Conservation (phyloP, 2,329 filamentous ascomycete species). For the Whalleya microplaca region DNA sequence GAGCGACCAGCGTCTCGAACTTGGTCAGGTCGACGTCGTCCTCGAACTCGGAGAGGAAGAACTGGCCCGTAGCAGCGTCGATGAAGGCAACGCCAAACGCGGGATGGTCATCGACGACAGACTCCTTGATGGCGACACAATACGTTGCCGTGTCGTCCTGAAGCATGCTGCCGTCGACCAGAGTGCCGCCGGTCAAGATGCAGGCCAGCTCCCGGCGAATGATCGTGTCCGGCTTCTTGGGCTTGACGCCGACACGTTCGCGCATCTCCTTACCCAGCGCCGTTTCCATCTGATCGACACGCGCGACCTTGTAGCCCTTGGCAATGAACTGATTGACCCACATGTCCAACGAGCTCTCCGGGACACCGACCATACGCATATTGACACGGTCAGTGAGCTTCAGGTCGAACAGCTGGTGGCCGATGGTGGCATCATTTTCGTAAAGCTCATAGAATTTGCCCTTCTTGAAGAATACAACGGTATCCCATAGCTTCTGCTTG, state of each 20-base stretch:
- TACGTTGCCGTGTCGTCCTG: conserved; percentile 98
- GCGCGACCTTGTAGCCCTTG: conserved; percentile 95
- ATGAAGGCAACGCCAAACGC: conserved; percentile 92
- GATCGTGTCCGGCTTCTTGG: conserved; percentile 83
- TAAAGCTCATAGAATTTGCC: conserved; percentile 99
- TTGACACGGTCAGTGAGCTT: conserved; percentile 98
- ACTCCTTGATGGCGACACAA: conserved; percentile 92
- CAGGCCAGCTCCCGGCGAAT: conserved; percentile 90
- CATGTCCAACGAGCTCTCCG: conserved; percentile 90
- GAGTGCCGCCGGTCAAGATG: conserved; percentile 87
- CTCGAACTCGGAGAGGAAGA: conserved; percentile 87
- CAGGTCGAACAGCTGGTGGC: conserved; percentile 94
- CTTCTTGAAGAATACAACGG: conserved; percentile 99
- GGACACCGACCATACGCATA: conserved; percentile 99
- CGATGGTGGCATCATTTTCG: conserved; percentile 95
- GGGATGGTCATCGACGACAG: conserved; percentile 71
- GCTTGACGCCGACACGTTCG: conserved; percentile 74
- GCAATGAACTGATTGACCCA: conserved; percentile 99
- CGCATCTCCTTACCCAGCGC: conserved; percentile 97
- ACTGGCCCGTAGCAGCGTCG: conserved; percentile 93
- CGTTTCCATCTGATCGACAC: conserved; percentile 96
- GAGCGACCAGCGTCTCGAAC: conserved; percentile 95
- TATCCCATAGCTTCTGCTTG: conserved; percentile 97
- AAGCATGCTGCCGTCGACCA: conserved; percentile 95
- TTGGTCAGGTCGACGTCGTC: conserved; percentile 94